These are phyloP conservation scores for Yamadazyma pseudoaaseri DNA, from an alignment of 1,139 yeast species.

Conservation along the genomic window DNA sequence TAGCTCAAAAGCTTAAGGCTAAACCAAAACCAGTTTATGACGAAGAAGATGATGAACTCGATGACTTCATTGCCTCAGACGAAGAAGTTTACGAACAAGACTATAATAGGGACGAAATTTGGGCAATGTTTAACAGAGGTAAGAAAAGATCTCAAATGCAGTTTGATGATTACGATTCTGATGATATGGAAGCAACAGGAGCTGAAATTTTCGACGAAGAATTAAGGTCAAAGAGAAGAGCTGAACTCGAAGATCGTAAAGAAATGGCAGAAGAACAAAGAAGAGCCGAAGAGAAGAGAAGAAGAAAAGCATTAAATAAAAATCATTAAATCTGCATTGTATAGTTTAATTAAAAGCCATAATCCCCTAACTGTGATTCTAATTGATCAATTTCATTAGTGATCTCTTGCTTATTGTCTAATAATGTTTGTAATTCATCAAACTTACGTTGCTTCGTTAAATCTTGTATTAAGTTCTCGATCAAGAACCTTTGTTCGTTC, in stretches of 20 bases:
- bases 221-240: slow-evolving; percentile 55
- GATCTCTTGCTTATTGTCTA: slow-evolving; percentile 60
- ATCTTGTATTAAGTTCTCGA: slow-evolving; percentile 59
- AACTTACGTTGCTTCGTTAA: slow-evolving; percentile 68
- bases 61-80: slow-evolving; percentile 56
- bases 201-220: slow-evolving; percentile 85
- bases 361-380: slow-evolving; percentile 60
- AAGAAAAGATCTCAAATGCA: slow-evolving; percentile 48
- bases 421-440: slow-evolving; percentile 69
- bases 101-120: slow-evolving; percentile 81
- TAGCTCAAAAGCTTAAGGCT: slow-evolving; percentile 27
- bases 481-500: slow-evolving; percentile 77
- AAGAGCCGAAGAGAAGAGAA: slow-evolving; percentile 31
- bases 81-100: slow-evolving; percentile 47
- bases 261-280: slow-evolving; percentile 61
- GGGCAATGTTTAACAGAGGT: slow-evolving; percentile 80
- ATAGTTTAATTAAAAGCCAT: slow-evolving; percentile 57
- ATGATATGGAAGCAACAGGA: slow-evolving; percentile 95
- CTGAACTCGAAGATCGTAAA: slow-evolving; percentile 61
- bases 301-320: slow-evolving; percentile 13
- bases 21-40: slow-evolving; percentile 12
- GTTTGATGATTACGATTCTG: slow-evolving; percentile 56
- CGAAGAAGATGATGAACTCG: slow-evolving; percentile 38
- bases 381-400: slow-evolving; percentile 49
- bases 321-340: no score